phyloP scores from a whole-genome alignment of 2,329 filamentous ascomycete genomes.

The Dactylella cylindrospora region DNA sequence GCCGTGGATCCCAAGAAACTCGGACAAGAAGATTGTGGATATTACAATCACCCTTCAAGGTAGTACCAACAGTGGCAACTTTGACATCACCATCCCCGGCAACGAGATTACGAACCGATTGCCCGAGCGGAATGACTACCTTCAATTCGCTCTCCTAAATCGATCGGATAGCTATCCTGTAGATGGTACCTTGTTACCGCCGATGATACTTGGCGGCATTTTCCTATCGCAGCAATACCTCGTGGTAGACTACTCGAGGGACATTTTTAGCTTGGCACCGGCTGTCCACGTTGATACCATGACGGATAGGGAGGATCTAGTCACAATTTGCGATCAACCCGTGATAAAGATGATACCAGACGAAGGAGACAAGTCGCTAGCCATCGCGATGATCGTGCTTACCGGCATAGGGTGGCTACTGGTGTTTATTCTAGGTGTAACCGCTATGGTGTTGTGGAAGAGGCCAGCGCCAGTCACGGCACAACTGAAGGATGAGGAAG shows the following conservation, averaged over 20 bases:
- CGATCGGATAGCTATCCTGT: slow-evolving; percentile 9
- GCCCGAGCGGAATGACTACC: background rate
- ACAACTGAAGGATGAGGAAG: too few species aligned
- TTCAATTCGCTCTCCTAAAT: slow-evolving; percentile 8
- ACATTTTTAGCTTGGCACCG: slow-evolving; percentile 3
- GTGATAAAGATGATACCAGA: too few species aligned
- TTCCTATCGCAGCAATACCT: slow-evolving; percentile 13
- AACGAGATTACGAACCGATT: background rate
- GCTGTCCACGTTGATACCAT: background rate
- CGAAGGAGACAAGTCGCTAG: too few species aligned
- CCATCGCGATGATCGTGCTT: too few species aligned
- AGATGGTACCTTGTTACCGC: background rate
- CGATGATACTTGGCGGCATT: slow-evolving; percentile 1
- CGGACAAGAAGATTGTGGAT: background rate
- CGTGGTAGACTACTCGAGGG: slow-evolving; percentile 6
- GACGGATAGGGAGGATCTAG: background rate
- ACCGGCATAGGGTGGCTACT: too few species aligned
- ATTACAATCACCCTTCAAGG: background rate
- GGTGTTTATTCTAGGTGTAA: too few species aligned
- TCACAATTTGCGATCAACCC: background rate
- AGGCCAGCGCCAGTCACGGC: too few species aligned
- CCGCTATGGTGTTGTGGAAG: too few species aligned
- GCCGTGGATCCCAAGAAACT: background rate
- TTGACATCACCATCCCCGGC: background rate
- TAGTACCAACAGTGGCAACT: background rate